Evolutionary conservation across 2,329 filamentous ascomycete genomes (phyloP), one percentile per base, ranked within the genome.

Genomic region (Parastagonospora avenae): DNA sequence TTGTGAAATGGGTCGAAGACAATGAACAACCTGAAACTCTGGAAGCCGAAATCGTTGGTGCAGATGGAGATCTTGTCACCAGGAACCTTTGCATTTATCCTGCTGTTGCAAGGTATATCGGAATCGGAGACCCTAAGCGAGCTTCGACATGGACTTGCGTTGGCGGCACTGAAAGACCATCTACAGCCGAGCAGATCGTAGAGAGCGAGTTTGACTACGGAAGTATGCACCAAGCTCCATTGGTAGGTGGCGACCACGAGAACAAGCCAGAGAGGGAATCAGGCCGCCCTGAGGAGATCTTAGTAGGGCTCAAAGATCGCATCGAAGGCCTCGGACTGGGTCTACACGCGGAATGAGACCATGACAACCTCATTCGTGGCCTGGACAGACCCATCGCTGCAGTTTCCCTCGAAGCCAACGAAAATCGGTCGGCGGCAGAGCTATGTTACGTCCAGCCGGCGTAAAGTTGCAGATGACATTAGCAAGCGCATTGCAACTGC

Each of bases 1-100:
- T 72, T 6, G 54, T 68, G 7, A 57, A 60, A 7, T 72, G 68
- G 69, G 68, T 71, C 1, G 69, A 71, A 46, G 42, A 60, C 4
- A 59, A 51, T 27, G 55, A 59, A 14, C 55, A 61, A 16, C 69
- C 69, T 2, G 60, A 62, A 37, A 55, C 44, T 9, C 42, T 70
- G 19, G 62, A 62, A 14, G 62, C 64, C 4, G 52, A 54, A 4
- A 63, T 50, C 8, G 44, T 46, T 2, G 53, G 58, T 38, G 40
- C 42, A 2, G 41, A 56, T 8, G 61, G 60, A 7, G 60, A 66
- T 8, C 30, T 58, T 10, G 55, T 66, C 5, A 58, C 62, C 2
- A 50, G 54, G 19, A 54, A 64, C 2, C 43, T 67, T 0, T 67
- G 64, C 44, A 52, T 52, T 1, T 67, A 52, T 42, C 64, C 64